phyloP scores from a whole-genome alignment of 2,329 filamentous ascomycete species.

The Paracorniculantispora psalliotae region DNA sequence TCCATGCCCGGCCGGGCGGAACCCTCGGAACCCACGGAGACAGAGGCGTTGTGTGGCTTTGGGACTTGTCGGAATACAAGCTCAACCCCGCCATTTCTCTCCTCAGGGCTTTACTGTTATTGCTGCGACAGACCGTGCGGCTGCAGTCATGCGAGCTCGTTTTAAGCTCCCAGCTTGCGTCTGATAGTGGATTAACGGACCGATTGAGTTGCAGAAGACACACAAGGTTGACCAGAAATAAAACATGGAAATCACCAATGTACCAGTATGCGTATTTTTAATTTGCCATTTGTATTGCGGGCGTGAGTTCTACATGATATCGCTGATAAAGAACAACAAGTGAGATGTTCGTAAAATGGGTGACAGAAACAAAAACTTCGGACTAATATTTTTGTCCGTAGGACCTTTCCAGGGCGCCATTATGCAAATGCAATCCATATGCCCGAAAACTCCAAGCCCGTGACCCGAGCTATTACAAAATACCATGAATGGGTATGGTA shows the following conservation, averaged over 20 bases:
- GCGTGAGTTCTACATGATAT: constrained; percentile 7
- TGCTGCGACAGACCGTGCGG: neutral
- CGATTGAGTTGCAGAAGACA: neutral
- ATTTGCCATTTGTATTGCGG: neutral
- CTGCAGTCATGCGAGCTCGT: no score
- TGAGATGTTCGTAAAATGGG: neutral
- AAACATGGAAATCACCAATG: neutral
- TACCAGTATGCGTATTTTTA: neutral
- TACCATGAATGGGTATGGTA: neutral
- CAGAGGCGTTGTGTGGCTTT: neutral
- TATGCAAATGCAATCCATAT: constrained; percentile 11
- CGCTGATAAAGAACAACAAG: constrained; percentile 1
- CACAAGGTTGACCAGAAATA: neutral
- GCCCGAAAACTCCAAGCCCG: constrained; percentile 5
- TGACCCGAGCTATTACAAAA: constrained; percentile 3
- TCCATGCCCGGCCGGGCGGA: neutral
- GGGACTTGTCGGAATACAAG: neutral
- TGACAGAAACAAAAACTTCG: constrained; percentile 1
- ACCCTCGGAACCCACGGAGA: neutral
- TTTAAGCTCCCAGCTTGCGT: neutral
- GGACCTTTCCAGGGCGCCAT: constrained; percentile 5
- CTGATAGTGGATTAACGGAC: neutral
- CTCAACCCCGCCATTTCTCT: neutral
- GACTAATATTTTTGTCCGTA: constrained; percentile 9
- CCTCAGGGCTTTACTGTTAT: neutral